These are phyloP conservation scores for Verticillium dahliae DNA, from an alignment of 2,329 filamentous ascomycete species.

Conservation along the genomic window DNA sequence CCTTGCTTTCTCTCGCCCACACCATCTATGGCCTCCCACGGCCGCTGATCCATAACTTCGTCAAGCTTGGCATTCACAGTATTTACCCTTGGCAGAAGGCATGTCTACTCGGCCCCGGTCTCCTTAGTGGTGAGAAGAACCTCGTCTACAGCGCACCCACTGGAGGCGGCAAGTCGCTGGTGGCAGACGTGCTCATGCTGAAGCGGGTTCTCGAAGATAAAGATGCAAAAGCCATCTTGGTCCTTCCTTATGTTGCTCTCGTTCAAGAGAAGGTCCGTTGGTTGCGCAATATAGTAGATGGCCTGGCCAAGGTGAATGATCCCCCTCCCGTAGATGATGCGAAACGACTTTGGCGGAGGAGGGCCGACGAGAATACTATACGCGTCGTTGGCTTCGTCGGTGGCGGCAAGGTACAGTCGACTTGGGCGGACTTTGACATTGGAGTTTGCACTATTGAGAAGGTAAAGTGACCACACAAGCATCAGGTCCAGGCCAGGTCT, in stretches of 20 bases:
- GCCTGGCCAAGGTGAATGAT: slow-evolving; percentile 37
- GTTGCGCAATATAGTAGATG: slow-evolving; percentile 61
- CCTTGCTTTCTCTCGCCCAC: slow-evolving; percentile 55
- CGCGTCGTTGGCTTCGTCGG: slow-evolving; percentile 70
- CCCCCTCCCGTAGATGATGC: slow-evolving; percentile 23
- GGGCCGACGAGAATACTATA: slow-evolving; percentile 51
- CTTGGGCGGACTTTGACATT: slow-evolving; percentile 71
- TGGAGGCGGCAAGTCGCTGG: slow-evolving; percentile 70
- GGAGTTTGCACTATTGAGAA: slow-evolving; percentile 78
- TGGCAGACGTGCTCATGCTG: slow-evolving; percentile 66
- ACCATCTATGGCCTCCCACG: slow-evolving; percentile 55
- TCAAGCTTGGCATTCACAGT: slow-evolving; percentile 57
- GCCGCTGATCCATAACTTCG: slow-evolving; percentile 58
- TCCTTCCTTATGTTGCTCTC: slow-evolving; percentile 71
- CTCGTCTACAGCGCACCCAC: slow-evolving; percentile 77
- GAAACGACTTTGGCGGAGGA: slow-evolving; percentile 42
- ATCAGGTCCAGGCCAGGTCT: neutral
- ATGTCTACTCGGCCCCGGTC: slow-evolving; percentile 61
- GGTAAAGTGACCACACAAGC: slow-evolving; percentile 18
- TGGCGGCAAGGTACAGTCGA: slow-evolving; percentile 59
- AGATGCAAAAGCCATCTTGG: slow-evolving; percentile 61
- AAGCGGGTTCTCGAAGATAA: slow-evolving; percentile 61
- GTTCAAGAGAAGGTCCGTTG: slow-evolving; percentile 75
- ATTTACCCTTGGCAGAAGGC: slow-evolving; percentile 79
- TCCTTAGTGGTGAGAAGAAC: slow-evolving; percentile 60